Evolutionary conservation across 139 green algal species (phyloP), one percentile per base, ranked within the genome.

Genomic region (Zygnema cylindricum): DNA sequence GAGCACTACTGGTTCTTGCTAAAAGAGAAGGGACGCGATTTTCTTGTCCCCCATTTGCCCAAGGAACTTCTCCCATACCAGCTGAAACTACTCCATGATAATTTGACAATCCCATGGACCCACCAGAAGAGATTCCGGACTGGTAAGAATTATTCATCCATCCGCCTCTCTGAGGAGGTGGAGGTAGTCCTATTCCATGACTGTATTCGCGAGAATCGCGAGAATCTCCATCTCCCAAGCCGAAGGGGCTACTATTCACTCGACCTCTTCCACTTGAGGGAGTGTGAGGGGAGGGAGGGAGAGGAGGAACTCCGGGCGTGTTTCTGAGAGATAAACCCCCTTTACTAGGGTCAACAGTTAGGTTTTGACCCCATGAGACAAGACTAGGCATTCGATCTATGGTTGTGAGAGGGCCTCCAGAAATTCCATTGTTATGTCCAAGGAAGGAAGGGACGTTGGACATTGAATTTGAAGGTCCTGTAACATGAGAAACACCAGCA

Each of bases 1-100:
- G 81, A 39, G 81, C 81, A 41, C 81, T 87, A 32, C 22, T 77
- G 40, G 81, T 43, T 54, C 81, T 43, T 1, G 81, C 49, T 16
- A 79, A 16, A 43, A 54, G 71, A 3, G 38, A 43, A 23, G 36
- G 71, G 16, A 41, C 38, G 71, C 38, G 71, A 30, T 73, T 73
- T 3, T 79, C 36, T 11, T 54, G 71, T 7, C 36, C 36, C 36
- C 36, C 38, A 16, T 41, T 41, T 7, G 71, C 71, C 71, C 36
- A 43, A 23, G 7, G 7, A 3, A 43, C 71, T 79, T 41, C 71
- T 25, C 36, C 71, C 11, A 11, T 16, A 16, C 71, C 71, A 79
- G 11, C 21, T 43, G 71, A 7, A n/a, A n/a, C n/a, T 16, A 63
- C 7, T 25, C 49, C 49, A 7, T 79, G 71, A 11, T 79, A 43